Evolutionary conservation across 176 grass and related monocot genomes (phyloP), one percentile per base, ranked within the genome.

Genomic region (Luzula sylvatica): DNA sequence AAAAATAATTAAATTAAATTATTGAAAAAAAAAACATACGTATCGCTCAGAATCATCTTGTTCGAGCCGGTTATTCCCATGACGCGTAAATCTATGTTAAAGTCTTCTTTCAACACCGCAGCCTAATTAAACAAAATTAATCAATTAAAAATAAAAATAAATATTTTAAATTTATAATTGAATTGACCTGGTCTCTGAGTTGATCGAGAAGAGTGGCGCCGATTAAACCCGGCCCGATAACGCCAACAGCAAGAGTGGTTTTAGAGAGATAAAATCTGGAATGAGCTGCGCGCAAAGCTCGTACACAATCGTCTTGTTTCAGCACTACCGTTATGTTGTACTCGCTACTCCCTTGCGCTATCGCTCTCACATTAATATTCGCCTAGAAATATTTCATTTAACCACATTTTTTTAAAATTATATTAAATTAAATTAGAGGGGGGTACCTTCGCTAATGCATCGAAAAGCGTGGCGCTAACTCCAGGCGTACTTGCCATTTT

Each of bases 401-500:
- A n/a, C n/a, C n/a, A n/a, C n/a, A n/a, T n/a, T n/a, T n/a, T n/a
- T n/a, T n/a, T n/a, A n/a, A n/a, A n/a, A n/a, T n/a, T n/a, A n/a
- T n/a, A n/a, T n/a, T n/a, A n/a, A n/a, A n/a, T n/a, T n/a, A n/a
- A n/a, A n/a, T n/a, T n/a, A 7, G 30, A 35, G 9, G 5, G 30
- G 9, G 30, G 5, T 35, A 85, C 90, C 90, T 95, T 95, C 46
- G 90, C 90, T 75, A 95, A 67, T 7, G 90, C 80, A 71, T 95
- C 90, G 85, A 95, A 95, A 86, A 95, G 90, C 19, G 76, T 95
- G 40, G 90, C 90, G 56, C 84, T 95, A 52, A 88, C 90, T 76
- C 90, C 90, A 67, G 90, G 90, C 43, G 90, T 95, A 61, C 90
- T 95, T 17, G 90, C 90, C 90, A 95, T 95, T 72, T 72, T 88